Base-by-base conservation (phyloP, 2,329 filamentous ascomycete species). In the Orbilia blumenaviensis region DNA sequence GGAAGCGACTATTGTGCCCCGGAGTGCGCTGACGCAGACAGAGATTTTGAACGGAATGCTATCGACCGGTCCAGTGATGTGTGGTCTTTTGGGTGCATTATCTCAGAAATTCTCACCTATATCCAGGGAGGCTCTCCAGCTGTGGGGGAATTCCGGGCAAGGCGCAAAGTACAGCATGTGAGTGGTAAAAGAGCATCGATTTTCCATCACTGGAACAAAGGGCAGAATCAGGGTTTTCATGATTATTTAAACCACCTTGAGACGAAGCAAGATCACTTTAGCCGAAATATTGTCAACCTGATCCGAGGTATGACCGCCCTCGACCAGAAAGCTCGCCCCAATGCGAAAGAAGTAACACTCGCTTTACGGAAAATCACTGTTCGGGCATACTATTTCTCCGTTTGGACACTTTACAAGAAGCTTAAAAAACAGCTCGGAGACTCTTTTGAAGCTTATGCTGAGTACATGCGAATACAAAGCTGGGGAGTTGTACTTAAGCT, bases 61-160 rank as follows among this genome's bases (percentile, higher is more conserved):
- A 73, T 81, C 10, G 66, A 75, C 9, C 66, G 79, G 14, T 29
- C 67, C 7, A 80, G 68, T 21, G 80, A 81, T 71, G 77, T 81
- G 1, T 81, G 80, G 80, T 79, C 80, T 6, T 79, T 81, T 25
- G 80, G 80, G 0, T 80, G 80, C 66, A 63, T 81, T 14, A 58
- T 81, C 6, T 58, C 68, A 2, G 80, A 81, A 38, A 61, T 81
- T n/a, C 27, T 77, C 6, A 81, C 78, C 1, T 81, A 62, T 14
- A 54, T 75, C 12, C 27, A 32, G 9, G 18, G 23, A 8, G 69
- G 69, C 16, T 18, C 48, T 5, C 21, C 46, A 8, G 60, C 50
- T n/a, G 60, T 73, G 7, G 18, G 42, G 12, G 42, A 42, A 0
- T 73, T 66, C 21, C 41, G 41, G 27, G 25, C 6, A 1, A 60